These are phyloP conservation scores for Naganishia onofrii DNA, from an alignment of 768 basidiomycete genomes.

Conservation along the genomic window DNA sequence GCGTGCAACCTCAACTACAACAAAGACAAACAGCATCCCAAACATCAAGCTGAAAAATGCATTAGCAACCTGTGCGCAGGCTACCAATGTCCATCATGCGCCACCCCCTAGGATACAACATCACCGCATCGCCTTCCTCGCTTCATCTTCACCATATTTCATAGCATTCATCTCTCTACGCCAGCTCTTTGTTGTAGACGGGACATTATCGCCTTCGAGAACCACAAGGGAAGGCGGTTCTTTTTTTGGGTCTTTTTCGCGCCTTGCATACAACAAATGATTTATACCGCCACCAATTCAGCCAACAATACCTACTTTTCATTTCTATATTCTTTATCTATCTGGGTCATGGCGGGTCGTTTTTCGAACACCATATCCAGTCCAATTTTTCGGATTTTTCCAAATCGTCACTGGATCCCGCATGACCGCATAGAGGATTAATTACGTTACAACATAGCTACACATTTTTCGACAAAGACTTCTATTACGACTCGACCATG, in stretches of 20 bases:
- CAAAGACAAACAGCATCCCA: constrained; percentile 14
- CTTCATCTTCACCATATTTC: neutral
- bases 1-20: constrained; percentile 5
- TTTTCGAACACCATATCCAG: neutral
- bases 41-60: neutral
- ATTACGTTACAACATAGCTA: neutral
- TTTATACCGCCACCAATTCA: neutral
- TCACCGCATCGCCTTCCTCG: neutral
- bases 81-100: neutral
- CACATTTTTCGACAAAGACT: neutral
- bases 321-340: neutral
- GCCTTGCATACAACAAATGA: neutral
- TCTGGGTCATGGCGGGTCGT: neutral
- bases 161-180: constrained; percentile 4
- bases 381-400: neutral
- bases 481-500: too few relatives aligned
- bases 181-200: neutral
- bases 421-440: neutral
- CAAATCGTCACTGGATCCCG: neutral
- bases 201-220: neutral
- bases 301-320: neutral
- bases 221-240: neutral
- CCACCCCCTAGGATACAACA: neutral
- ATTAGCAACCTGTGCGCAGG: neutral
- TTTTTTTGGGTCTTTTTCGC: neutral